phyloP scores from a whole-genome alignment of 108 stramenopile species.

The Asterionellopsis glacialis region DNA sequence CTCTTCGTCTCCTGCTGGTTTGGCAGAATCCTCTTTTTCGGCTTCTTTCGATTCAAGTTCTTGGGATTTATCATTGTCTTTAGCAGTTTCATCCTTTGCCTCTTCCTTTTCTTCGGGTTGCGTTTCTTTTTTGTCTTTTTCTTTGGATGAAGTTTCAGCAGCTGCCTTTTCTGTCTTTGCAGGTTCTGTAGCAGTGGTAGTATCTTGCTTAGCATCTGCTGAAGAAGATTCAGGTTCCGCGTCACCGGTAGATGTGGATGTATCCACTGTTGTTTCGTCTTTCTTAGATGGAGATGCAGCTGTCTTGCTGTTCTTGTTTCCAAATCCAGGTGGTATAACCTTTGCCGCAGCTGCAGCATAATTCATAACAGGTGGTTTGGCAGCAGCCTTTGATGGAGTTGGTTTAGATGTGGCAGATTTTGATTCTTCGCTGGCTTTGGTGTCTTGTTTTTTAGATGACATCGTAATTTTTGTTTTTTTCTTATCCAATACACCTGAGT shows the following conservation, averaged over 20 bases:
- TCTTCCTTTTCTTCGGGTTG: conserved; percentile 7
- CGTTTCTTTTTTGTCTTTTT: conserved; percentile 1
- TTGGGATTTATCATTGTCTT: conserved; percentile 9
- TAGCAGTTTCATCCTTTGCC: background rate
- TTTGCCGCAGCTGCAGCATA: conserved; percentile 45
- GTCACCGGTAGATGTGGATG: too few species aligned
- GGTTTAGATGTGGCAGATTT: background rate
- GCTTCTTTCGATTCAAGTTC: conserved; percentile 7
- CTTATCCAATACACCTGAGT: conserved; percentile 79
- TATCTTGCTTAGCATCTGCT: background rate
- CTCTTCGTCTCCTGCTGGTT: conserved; percentile 8
- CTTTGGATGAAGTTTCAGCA: background rate
- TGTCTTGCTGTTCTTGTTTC: conserved; percentile 1
- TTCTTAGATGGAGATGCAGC: conserved; percentile 1
- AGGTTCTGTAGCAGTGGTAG: background rate
- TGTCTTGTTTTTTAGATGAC: background rate
- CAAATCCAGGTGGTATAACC: conserved; percentile 23
- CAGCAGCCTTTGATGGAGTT: conserved; percentile 7
- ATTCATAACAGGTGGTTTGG: conserved; percentile 22
- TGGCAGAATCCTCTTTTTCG: conserved; percentile 4
- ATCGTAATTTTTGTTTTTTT: conserved; percentile 38
- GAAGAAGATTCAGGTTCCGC: background rate
- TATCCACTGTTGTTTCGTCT: conserved; percentile 4
- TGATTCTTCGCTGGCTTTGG: background rate
- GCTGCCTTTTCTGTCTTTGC: conserved; percentile 1